phyloP scores from a whole-genome alignment of 495 filamentous ascomycete species.

The Cairneyella variabilis region DNA sequence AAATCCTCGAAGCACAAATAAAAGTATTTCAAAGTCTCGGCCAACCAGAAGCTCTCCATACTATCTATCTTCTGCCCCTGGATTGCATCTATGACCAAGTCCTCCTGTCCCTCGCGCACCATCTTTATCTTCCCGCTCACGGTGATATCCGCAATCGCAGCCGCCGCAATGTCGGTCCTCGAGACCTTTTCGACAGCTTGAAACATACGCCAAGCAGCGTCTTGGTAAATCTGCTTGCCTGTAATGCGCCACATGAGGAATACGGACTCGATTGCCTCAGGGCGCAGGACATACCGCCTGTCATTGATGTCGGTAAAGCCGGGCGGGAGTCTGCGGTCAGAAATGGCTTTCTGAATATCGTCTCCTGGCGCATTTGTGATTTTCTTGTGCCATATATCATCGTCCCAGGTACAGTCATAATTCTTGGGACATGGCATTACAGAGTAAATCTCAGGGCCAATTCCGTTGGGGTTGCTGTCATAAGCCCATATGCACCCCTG shows the following conservation, averaged over 20 bases:
- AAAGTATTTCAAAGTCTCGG: constrained; percentile 80
- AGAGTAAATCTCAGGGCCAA: constrained; percentile 72
- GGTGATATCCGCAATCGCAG: constrained; percentile 39
- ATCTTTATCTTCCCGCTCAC: constrained; percentile 28
- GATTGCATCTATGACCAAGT: constrained; percentile 27
- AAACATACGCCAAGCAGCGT: constrained; percentile 63
- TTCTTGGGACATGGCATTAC: constrained; percentile 25
- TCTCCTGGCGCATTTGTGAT: not conserved
- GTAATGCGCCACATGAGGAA: constrained; percentile 61
- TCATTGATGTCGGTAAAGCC: constrained; percentile 60
- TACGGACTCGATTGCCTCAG: constrained; percentile 62
- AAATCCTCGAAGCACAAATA: constrained; percentile 72
- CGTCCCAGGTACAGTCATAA: constrained; percentile 18
- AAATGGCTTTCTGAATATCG: constrained; percentile 32
- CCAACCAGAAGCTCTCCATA: constrained; percentile 62
- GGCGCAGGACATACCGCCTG: constrained; percentile 61
- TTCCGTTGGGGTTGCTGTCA: constrained; percentile 56
- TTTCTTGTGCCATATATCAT: constrained; percentile 15
- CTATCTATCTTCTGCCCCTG: constrained; percentile 32
- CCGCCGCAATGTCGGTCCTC: constrained; percentile 40
- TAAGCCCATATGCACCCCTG: constrained; percentile 89
- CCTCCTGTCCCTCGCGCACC: constrained; percentile 25
- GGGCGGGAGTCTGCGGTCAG: constrained; percentile 43
- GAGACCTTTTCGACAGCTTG: constrained; percentile 39
- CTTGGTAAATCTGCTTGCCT: constrained; percentile 46